Evolutionary conservation across 2,329 filamentous ascomycete species (phyloP), one percentile per base, ranked within the genome.

Genomic region (Colletotrichum theobromicola): DNA sequence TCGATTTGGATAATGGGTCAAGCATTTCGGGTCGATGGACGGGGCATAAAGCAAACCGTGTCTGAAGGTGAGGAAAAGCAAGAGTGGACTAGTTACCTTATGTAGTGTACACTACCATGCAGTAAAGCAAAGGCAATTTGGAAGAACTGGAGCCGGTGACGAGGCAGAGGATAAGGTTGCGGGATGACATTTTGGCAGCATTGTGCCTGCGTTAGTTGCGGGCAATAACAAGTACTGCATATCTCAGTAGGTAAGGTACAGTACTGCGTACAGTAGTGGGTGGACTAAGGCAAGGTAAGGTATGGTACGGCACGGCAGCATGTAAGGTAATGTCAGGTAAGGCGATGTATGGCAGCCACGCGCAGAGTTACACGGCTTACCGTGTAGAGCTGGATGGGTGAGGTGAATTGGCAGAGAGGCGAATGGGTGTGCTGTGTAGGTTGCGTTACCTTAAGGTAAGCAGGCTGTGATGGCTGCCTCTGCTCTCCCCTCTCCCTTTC

Each of bases 151-250:
- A 50, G 10, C 7, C n/a, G 26, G n/a, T 9, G 18, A 58, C 37
- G 24, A 32, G 28, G 28, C 37, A 46, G 30, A 18, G 21, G 35
- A 58, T 67, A 60, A 35, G 67, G 72, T 75, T 72, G 55, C 72
- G 62, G 68, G 72, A 72, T 37, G 62, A 67, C 28, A 50, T 32
- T 57, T 37, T 75, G 46, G 62, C 63, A 67, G 62, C 72, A 58
- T 16, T 58, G 42, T 63, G 68, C 26, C 62, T 67, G 53, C 71
- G 71, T 37, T 66, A 67, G 62, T 30, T 10, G 42, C 21, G 26
- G 42, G 42, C n/a, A 50, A 13, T 21, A 50, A 10, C 5, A 50
- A 21, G 42, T 7, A 9, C n/a, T n/a, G n/a, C n/a, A n/a, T n/a
- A n/a, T n/a, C n/a, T n/a, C n/a, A n/a, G n/a, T n/a, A n/a, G n/a